Conservation (phyloP, 768 basidiomycete genomes). For the Lactifluus volemus region DNA sequence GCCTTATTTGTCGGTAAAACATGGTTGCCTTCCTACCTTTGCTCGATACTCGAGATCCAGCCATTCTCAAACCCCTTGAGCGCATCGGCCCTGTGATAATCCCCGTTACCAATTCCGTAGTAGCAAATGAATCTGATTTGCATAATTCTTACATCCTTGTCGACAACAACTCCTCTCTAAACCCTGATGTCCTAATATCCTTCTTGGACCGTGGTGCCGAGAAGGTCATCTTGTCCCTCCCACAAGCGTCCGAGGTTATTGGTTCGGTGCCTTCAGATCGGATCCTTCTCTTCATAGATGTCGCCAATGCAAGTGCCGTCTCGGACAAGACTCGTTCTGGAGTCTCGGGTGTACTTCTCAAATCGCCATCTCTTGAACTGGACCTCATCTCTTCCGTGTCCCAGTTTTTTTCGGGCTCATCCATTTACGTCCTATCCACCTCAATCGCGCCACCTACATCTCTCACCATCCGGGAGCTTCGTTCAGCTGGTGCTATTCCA, state of each 20-base stretch:
- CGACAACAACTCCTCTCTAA: constrained; percentile 38
- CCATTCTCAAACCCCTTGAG: constrained; percentile 50
- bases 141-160: constrained; percentile 44
- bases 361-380: constrained; percentile 59
- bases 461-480: constrained; percentile 52
- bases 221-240: constrained; percentile 67
- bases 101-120: constrained; percentile 22
- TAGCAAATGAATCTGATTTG: constrained; percentile 24
- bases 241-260: constrained; percentile 58
- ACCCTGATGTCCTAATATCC: constrained; percentile 47
- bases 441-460: constrained; percentile 45
- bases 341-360: constrained; percentile 74
- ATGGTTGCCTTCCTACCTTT: constrained; percentile 27
- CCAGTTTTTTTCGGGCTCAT: constrained; percentile 56
- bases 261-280: constrained; percentile 62
- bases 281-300: constrained; percentile 68
- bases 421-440: constrained; percentile 52
- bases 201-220: constrained; percentile 73
- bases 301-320: constrained; percentile 62
- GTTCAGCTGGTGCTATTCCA: constrained; percentile 49
- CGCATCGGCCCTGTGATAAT: constrained; percentile 75
- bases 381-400: constrained; percentile 74
- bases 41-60: constrained; percentile 39
- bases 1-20: too few species aligned
- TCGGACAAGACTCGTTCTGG: constrained; percentile 65